Evolutionary conservation across 2,329 filamentous ascomycete species (phyloP).

Genomic region (Fusarium hostae): DNA sequence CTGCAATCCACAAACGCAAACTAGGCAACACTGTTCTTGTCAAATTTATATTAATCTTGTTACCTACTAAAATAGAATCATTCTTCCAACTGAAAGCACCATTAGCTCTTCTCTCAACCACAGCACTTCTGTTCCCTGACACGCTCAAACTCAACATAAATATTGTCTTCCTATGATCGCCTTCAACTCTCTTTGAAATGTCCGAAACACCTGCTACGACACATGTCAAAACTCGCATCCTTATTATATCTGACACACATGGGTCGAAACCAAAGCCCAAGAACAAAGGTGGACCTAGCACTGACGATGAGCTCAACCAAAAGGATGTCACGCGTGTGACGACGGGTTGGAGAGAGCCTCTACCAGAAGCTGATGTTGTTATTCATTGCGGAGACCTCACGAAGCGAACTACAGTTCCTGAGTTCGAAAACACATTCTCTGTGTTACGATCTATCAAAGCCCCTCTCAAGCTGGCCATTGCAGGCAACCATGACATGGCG

Average conservation of each 20-base stretch:
- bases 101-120: not conserved
- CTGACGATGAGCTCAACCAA: constrained; percentile 41
- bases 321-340: constrained; percentile 15
- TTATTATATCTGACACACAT: constrained; percentile 55
- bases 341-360: constrained; percentile 48
- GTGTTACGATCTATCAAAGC: constrained; percentile 57
- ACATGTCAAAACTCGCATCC: constrained; percentile 50
- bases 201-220: not conserved
- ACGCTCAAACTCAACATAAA: not conserved
- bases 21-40: not conserved
- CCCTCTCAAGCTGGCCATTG: constrained; percentile 64
- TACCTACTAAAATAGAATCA: not conserved
- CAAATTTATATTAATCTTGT: not conserved
- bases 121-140: not conserved
- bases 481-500: constrained; percentile 65
- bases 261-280: constrained; percentile 37
- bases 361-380: constrained; percentile 57
- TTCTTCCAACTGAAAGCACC: not conserved
- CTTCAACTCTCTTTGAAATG: constrained; percentile 8
- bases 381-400: constrained; percentile 67
- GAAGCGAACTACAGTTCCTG: constrained; percentile 52
- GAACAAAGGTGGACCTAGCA: constrained; percentile 16
- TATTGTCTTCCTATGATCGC: not conserved
- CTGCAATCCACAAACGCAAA: not conserved
- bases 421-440: constrained; percentile 55